Evolutionary conservation across 2,329 filamentous ascomycete genomes (phyloP), one percentile per base, ranked within the genome.

Genomic region (Phialocephala subalpina): DNA sequence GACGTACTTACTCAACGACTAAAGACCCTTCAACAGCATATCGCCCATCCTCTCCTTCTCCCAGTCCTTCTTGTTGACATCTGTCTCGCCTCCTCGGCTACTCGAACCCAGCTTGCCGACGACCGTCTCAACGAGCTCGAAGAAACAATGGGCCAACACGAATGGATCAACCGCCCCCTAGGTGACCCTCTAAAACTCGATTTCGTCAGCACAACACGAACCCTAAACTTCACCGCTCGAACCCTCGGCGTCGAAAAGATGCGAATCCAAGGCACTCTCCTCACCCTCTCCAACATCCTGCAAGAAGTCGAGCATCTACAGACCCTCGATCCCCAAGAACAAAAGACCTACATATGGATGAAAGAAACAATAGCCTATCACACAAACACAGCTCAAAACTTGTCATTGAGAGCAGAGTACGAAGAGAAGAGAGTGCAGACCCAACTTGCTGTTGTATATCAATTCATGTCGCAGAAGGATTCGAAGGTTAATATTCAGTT

Each of bases 381-480:
- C 25, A 33, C 36, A 2, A 65, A 69, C 53, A 38, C 36, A 18
- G 66, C 55, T 27, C 52, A 61, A 22, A 63, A 69, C 16, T 27
- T 69, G 1, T 25, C 40, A 2, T 29, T 67, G 18, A 40, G 67
- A 29, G 57, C 56, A 7, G 62, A 67, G 22, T 67, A 53, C 22
- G 62, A 67, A 33, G 53, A 66, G 29, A 62, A 69, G 42, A 40
- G 64, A 7, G 40, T 49, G 0, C 64, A 67, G 47, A 64, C 64
- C 6, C 67, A 69, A 56, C 29, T 69, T 49, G 58, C 64, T 29
- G 65, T 67, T 1, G 65, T 67, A 1, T 68, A 63, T 35, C 52
- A 63, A 16, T 63, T 61, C 49, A 65, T 68, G 60, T 56, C 60
- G 2, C 63, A 65, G 27, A 65, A 63, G 47, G 66, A 64, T 36